Evolutionary conservation across 73 alveolate species (phyloP).

Genomic region (Uronychia binucleata): DNA sequence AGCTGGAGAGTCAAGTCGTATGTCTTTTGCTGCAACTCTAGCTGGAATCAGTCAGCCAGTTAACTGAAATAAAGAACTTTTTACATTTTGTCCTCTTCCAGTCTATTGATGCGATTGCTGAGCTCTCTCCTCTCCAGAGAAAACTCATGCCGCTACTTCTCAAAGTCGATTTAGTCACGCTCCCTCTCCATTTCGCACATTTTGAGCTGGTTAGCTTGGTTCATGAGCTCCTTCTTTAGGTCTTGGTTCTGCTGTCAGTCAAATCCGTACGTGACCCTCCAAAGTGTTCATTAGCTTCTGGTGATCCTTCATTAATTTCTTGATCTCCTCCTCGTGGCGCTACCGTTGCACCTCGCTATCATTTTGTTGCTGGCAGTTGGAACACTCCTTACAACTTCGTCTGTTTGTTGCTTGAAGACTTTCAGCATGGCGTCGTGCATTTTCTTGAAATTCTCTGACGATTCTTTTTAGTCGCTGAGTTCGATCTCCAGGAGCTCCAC

Average conservation of each 20-base stretch:
- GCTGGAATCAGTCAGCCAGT: not conserved
- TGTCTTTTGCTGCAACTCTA: not conserved
- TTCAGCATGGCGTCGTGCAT: slow-evolving; percentile 1
- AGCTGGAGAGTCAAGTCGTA: not conserved
- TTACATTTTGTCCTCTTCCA: not conserved
- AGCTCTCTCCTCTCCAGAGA: not conserved
- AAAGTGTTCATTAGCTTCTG: no score
- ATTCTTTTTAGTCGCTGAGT: not conserved
- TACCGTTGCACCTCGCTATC: not conserved
- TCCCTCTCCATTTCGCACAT: not conserved
- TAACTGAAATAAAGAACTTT: no score
- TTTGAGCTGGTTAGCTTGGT: not conserved
- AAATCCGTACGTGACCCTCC: not conserved
- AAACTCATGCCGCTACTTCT: not conserved
- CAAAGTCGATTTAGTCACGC: not conserved
- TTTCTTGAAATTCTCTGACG: not conserved
- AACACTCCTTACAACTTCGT: not conserved
- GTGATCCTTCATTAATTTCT: not conserved
- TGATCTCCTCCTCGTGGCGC: not conserved
- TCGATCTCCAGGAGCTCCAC: slow-evolving; percentile 1
- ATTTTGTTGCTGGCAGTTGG: not conserved
- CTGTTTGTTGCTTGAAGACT: not conserved
- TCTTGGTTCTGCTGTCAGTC: not conserved
- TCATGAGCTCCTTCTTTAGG: not conserved
- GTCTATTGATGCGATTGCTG: not conserved